Evolutionary conservation across 2,329 filamentous ascomycete species (phyloP).

Genomic region (Ambrosiella cleistominuta): DNA sequence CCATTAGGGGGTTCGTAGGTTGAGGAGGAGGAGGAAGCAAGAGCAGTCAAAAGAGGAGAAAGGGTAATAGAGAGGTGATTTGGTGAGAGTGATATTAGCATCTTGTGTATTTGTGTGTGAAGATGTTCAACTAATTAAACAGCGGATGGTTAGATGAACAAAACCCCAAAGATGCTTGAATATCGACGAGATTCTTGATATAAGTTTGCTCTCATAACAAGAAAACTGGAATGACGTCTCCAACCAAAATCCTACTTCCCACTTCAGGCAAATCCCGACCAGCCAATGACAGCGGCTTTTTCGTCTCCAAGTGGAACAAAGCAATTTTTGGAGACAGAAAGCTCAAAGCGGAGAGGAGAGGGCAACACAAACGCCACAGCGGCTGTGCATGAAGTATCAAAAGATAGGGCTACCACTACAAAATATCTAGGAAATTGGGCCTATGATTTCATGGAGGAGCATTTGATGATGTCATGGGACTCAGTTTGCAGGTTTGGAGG

Average conservation of each 20-base stretch:
- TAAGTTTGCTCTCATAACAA: not conserved
- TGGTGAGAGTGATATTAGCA: constrained; percentile 14
- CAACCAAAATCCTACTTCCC: not conserved
- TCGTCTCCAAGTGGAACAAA: not conserved
- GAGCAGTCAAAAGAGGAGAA: constrained; percentile 38
- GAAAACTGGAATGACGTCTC: not conserved
- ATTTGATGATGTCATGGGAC: no score
- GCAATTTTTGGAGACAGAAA: constrained; percentile 2
- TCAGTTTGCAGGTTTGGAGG: no score
- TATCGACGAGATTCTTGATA: not conserved
- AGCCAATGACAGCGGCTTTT: not conserved
- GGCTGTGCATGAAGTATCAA: not conserved
- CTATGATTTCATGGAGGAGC: no score
- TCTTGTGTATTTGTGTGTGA: not conserved
- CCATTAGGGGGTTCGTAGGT: constrained; percentile 38
- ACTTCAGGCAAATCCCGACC: not conserved
- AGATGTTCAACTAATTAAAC: not conserved
- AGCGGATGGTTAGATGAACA: not conserved
- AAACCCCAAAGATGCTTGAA: not conserved
- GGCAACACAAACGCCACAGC: not conserved
- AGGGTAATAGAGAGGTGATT: constrained; percentile 31
- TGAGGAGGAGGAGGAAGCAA: constrained; percentile 40
- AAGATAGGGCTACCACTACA: no score
- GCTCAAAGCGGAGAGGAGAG: not conserved
- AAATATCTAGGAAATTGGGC: no score